Evolutionary conservation across 2,329 filamentous ascomycete species (phyloP).

Genomic region (Capronia epimyces): DNA sequence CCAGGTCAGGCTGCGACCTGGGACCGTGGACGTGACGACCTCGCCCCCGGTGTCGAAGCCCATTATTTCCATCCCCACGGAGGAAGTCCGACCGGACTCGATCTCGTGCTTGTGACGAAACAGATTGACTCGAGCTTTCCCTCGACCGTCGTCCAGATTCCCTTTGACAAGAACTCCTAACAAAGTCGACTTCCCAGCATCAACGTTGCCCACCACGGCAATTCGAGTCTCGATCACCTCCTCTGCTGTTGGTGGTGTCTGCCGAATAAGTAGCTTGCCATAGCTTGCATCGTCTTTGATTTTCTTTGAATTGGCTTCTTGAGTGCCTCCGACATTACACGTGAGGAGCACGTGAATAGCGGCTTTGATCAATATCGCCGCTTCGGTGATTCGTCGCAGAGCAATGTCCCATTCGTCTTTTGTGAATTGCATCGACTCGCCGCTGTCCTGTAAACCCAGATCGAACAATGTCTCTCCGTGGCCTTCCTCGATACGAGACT

Average conservation of each 20-base stretch:
- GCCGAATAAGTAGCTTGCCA: slow-evolving; percentile 81
- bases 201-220: slow-evolving; percentile 95
- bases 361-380: slow-evolving; percentile 60
- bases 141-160: slow-evolving; percentile 86
- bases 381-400: slow-evolving; percentile 58
- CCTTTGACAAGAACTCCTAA: slow-evolving; percentile 93
- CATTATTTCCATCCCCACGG: slow-evolving; percentile 98
- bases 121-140: slow-evolving; percentile 87
- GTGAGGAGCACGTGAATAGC: slow-evolving; percentile 80
- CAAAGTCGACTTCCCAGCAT: slow-evolving; percentile 95
- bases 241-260: slow-evolving; percentile 66
- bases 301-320: slow-evolving; percentile 61
- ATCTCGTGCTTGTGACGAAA: slow-evolving; percentile 98
- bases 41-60: slow-evolving; percentile 86
- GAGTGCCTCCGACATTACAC: slow-evolving; percentile 75
- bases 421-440: slow-evolving; percentile 73
- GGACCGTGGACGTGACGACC: slow-evolving; percentile 72
- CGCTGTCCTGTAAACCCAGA: slow-evolving; percentile 82
- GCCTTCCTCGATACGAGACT: slow-evolving; percentile 69
- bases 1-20: slow-evolving; percentile 86
- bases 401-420: slow-evolving; percentile 71
- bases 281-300: slow-evolving; percentile 67
- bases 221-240: slow-evolving; percentile 93
- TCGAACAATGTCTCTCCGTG: slow-evolving; percentile 89
- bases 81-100: slow-evolving; percentile 89